Conservation (phyloP, 768 basidiomycete species). For the Glaciozyma martinii region DNA sequence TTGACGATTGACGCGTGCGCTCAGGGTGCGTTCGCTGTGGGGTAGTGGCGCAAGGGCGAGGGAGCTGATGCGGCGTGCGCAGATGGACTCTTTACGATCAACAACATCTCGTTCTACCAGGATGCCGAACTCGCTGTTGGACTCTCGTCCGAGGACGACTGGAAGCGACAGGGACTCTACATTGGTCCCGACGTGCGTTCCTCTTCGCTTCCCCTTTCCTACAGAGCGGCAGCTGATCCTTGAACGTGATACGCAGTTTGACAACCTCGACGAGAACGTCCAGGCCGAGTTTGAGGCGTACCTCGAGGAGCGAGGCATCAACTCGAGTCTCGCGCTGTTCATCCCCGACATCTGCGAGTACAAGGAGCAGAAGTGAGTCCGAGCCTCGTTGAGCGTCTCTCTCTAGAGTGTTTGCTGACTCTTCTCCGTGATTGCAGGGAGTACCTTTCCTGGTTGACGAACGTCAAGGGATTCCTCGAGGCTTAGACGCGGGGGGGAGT, state of each 20-base stretch:
- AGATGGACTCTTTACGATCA: constrained; percentile 71
- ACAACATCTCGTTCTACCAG: constrained; percentile 78
- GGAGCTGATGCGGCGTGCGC: background rate
- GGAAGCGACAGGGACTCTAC: constrained; percentile 83
- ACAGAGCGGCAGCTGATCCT: background rate
- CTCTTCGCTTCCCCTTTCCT: background rate
- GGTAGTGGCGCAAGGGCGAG: constrained; percentile 37
- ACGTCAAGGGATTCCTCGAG: constrained; percentile 74
- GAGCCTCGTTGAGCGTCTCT: background rate
- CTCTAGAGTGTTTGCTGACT: background rate
- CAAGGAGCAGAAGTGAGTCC: constrained; percentile 40
- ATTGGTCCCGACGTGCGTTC: constrained; percentile 70
- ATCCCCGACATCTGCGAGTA: constrained; percentile 77
- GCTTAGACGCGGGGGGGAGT: constrained; percentile 32
- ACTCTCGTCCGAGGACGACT: constrained; percentile 79
- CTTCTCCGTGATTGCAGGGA: constrained; percentile 47
- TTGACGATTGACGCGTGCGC: constrained; percentile 67
- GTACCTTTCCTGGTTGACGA: constrained; percentile 79
- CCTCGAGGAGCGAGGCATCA: constrained; percentile 80
- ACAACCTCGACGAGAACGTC: constrained; percentile 72
- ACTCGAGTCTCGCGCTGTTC: constrained; percentile 71
- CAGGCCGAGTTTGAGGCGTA: constrained; percentile 88
- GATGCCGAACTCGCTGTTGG: constrained; percentile 64
- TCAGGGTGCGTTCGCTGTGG: constrained; percentile 42
- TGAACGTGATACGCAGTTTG: constrained; percentile 51